Conservation (phyloP, 2,329 filamentous ascomycete species). For the Colletotrichum tamarilloi region DNA sequence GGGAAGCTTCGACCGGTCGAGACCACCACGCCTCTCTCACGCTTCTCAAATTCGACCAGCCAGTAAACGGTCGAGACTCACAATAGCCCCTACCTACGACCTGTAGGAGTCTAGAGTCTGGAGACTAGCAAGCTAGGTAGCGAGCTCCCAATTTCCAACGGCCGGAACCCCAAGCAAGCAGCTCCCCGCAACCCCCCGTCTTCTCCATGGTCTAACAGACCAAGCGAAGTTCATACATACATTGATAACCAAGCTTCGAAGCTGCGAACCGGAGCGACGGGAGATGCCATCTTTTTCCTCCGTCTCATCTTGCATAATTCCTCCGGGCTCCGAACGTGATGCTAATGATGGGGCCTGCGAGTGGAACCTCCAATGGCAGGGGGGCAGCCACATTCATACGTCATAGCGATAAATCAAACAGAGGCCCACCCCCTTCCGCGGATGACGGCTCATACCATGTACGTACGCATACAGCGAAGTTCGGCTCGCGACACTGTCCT, state of each 20-base stretch:
- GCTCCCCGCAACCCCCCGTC: background rate
- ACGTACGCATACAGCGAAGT: background rate
- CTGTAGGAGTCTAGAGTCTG: background rate
- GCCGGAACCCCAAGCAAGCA: background rate
- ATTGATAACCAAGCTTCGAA: background rate
- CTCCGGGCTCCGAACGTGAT: background rate
- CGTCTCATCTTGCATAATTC: background rate
- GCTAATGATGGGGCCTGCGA: background rate
- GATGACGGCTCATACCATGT: too few species aligned
- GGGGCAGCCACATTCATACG: background rate
- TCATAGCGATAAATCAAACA: background rate
- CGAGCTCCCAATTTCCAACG: background rate
- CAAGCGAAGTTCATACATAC: background rate
- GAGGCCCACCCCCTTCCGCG: background rate
- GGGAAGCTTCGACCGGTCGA: background rate
- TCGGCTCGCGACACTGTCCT: background rate
- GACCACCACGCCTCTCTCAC: background rate
- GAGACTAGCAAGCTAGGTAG: background rate
- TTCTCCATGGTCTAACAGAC: background rate
- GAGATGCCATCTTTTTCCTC: background rate
- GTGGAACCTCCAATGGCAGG: background rate
- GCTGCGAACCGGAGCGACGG: background rate
- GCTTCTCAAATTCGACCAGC: background rate
- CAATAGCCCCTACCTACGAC: background rate
- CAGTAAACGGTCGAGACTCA: background rate